A percentile compares a stretch with the other conserved stretches of the same genome.
phyloP scores from a whole-genome alignment of 768 basidiomycete genomes.

The Leccinum ochraceum region DNA sequence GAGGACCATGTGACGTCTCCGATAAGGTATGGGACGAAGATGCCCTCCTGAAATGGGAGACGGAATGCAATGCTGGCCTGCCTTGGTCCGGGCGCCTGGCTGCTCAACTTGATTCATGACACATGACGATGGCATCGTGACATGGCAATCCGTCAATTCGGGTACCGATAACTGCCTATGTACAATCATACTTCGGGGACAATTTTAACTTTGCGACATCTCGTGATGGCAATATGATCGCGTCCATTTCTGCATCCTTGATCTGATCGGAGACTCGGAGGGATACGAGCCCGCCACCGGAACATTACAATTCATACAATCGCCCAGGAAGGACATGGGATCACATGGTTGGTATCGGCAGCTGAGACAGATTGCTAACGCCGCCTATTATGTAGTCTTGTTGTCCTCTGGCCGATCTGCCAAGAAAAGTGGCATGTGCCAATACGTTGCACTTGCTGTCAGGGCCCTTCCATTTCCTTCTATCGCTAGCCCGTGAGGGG shows the following conservation, averaged over 20 bases:
- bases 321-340: neutral
- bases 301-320: neutral
- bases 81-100: conserved; percentile 46
- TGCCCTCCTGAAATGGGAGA: conserved; percentile 57
- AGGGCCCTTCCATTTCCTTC: neutral
- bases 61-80: conserved; percentile 46
- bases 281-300: neutral
- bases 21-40: conserved; percentile 64
- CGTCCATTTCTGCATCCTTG: neutral
- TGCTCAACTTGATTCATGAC: neutral
- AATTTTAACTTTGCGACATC: neutral
- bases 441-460: too few relatives aligned
- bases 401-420: too few relatives aligned
- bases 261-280: neutral
- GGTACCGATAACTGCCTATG: neutral
- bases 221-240: neutral
- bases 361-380: too few relatives aligned
- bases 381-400: too few relatives aligned
- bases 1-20: conserved; percentile 41
- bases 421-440: too few relatives aligned
- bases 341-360: neutral
- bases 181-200: too few relatives aligned
- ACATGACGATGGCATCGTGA: neutral
- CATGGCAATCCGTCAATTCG: neutral
- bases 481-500: neutral